These are phyloP conservation scores for Eucalyptus cladocalyx DNA, from an alignment of 345 rosid species.

Conservation along the genomic window DNA sequence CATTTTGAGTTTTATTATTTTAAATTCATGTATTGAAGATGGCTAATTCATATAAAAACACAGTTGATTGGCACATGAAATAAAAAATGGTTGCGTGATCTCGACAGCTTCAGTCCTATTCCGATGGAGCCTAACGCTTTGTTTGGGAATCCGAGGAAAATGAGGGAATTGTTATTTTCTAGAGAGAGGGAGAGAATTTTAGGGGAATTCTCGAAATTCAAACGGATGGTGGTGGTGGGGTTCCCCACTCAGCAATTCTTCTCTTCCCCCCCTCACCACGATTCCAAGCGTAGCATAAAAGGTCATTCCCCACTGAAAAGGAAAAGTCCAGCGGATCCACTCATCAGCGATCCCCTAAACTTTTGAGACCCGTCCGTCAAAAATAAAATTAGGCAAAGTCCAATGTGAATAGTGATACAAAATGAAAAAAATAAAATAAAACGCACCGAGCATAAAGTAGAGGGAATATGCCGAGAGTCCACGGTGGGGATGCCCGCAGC, in stretches of 20 bases:
- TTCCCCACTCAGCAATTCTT: not conserved
- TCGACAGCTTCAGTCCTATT: not conserved
- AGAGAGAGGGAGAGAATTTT: not conserved
- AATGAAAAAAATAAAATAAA: rapidly evolving
- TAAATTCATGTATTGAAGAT: not conserved
- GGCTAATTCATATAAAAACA: not conserved
- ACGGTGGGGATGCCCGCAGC: not conserved
- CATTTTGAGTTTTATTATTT: not conserved
- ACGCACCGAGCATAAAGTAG: not conserved
- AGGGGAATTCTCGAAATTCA: not conserved
- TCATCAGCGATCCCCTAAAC: not conserved
- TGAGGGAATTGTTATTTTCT: not conserved
- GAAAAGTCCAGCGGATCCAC: not conserved
- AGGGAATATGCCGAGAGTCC: not conserved
- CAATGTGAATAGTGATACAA: not conserved
- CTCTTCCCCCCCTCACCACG: not conserved
- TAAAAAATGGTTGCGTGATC: not conserved
- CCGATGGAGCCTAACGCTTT: not conserved
- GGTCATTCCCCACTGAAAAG: not conserved
- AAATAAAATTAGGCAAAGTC: not conserved
- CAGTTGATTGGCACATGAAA: rapidly evolving
- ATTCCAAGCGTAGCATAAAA: not conserved
- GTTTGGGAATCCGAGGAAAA: not conserved
- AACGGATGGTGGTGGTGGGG: not conserved
- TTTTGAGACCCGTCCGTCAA: not conserved